Evolutionary conservation across 2,329 filamentous ascomycete species (phyloP).

Genomic region (Coleophoma crateriformis): DNA sequence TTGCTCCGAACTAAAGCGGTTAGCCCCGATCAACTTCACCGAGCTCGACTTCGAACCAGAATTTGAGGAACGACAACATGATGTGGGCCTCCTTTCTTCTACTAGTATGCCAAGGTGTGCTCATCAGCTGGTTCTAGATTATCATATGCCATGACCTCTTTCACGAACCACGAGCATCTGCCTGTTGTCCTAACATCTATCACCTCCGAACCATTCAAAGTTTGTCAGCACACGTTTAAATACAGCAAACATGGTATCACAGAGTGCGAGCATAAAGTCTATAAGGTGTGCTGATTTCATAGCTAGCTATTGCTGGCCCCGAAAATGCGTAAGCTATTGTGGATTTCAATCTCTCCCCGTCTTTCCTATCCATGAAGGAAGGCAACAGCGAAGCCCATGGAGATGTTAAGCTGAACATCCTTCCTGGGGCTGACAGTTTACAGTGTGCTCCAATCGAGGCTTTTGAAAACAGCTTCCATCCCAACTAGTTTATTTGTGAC

Average conservation of each 20-base stretch:
- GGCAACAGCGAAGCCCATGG: neutral
- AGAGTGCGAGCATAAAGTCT: neutral
- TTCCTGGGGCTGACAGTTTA: neutral
- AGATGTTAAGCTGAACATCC: neutral
- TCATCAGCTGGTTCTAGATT: no score
- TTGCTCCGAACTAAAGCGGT: neutral
- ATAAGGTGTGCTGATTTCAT: neutral
- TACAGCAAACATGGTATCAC: neutral
- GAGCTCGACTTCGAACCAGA: no score
- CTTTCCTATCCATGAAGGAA: neutral
- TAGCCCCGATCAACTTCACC: neutral
- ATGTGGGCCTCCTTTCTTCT: no score
- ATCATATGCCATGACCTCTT: no score
- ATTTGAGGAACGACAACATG: no score
- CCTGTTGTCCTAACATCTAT: no score
- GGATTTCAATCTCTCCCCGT: neutral
- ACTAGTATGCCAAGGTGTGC: no score
- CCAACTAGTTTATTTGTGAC: slow-evolving; percentile 5
- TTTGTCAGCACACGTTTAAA: neutral
- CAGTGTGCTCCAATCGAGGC: slow-evolving; percentile 5
- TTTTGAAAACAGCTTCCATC: slow-evolving; percentile 6
- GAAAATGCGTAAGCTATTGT: neutral
- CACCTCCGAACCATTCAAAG: no score
- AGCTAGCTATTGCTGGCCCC: neutral
- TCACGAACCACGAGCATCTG: no score